A percentile compares a stretch with the other conserved stretches of the same genome.
Evolutionary conservation across 1,284 basidiomycete species (phyloP).

Genomic region (Rhodofomes roseus): DNA sequence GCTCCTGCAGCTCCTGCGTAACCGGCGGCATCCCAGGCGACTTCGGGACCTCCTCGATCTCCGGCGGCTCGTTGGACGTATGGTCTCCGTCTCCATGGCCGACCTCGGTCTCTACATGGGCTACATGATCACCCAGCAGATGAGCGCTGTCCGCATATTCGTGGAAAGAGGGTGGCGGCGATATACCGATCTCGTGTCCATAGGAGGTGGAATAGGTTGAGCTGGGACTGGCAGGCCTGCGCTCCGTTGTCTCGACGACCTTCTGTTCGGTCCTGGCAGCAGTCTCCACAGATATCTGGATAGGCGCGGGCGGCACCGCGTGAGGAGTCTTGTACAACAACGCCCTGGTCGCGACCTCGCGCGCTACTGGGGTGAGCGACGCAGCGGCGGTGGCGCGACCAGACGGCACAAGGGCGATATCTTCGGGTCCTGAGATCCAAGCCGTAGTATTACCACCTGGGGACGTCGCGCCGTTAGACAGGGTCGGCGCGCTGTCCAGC

Average conservation of each 20-base stretch:
- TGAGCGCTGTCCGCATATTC: neutral
- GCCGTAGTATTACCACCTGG: conserved; percentile 1
- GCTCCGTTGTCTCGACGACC: neutral
- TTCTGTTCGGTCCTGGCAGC: neutral
- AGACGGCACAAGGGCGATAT: conserved; percentile 4
- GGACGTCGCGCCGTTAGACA: conserved; percentile 3
- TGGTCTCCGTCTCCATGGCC: neutral
- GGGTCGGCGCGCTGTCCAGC: conserved; percentile 25
- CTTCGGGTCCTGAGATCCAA: conserved; percentile 11
- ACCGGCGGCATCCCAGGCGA: neutral
- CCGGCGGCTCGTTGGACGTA: neutral
- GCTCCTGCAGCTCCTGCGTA: neutral
- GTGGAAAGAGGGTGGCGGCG: conserved; percentile 2
- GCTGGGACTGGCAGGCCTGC: neutral
- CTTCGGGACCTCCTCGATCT: neutral
- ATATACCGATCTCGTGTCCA: neutral
- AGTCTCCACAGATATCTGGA: neutral
- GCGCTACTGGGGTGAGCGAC: neutral
- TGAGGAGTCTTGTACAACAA: neutral
- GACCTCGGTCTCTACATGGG: neutral
- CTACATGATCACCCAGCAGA: neutral
- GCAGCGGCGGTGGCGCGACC: neutral
- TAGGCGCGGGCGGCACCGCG: neutral
- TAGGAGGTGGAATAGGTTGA: conserved; percentile 2
- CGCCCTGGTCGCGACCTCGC: neutral